phyloP scores from a whole-genome alignment of 73 alveolate genomes.

The Stentor roeselii region DNA sequence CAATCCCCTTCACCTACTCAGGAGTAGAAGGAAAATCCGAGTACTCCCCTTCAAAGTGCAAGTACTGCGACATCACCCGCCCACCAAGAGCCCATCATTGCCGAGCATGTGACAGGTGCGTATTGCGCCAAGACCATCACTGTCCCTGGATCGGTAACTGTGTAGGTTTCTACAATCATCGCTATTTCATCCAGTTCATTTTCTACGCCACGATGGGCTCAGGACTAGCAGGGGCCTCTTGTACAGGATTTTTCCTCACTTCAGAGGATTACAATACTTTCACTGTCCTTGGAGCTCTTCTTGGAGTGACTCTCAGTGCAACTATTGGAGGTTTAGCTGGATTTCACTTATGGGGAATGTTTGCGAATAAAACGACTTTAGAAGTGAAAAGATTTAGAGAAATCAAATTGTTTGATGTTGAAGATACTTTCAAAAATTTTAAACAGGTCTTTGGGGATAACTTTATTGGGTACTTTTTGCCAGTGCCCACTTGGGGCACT shows the following conservation, averaged over 20 bases:
- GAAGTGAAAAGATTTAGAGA: not conserved
- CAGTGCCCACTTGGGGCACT: not conserved
- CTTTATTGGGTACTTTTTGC: not conserved
- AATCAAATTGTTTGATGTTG: not conserved
- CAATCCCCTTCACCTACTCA: not conserved
- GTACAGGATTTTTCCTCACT: not conserved
- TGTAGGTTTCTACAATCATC: slow-evolving; percentile 38
- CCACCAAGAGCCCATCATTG: slow-evolving; percentile 59
- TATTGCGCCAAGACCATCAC: slow-evolving; percentile 49
- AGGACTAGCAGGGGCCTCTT: not conserved
- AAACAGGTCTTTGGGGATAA: not conserved
- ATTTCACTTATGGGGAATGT: not conserved
- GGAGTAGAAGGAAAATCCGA: not conserved
- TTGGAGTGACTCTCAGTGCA: not conserved
- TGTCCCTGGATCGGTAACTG: slow-evolving; percentile 58
- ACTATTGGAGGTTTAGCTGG: slow-evolving; percentile 11
- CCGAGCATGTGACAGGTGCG: slow-evolving; percentile 43
- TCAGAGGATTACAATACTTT: not conserved
- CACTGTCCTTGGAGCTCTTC: not conserved
- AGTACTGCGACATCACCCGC: slow-evolving; percentile 30
- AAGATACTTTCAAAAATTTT: not conserved
- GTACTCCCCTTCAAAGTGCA: not conserved
- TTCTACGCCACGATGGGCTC: not conserved
- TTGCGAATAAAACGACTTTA: not conserved
- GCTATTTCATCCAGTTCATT: slow-evolving; percentile 23